Evolutionary conservation across 192 early-diverging fungal species (phyloP).

Genomic region (Mortierella hygrophila): DNA sequence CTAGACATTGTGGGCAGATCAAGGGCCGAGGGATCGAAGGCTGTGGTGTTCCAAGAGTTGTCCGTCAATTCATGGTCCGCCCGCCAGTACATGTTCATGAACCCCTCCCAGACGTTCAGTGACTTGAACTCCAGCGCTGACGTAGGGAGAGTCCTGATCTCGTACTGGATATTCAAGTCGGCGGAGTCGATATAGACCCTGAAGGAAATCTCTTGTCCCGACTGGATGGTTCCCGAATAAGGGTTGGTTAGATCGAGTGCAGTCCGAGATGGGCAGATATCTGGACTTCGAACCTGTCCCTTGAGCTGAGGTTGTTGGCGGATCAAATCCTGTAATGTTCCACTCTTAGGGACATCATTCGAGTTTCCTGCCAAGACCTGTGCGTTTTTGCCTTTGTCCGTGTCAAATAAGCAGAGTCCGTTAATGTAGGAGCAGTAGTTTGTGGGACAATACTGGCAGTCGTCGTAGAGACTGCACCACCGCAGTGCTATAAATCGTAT

Average conservation of each 20-base stretch:
- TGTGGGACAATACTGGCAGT: constrained; percentile 41
- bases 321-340: constrained; percentile 39
- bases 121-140: constrained; percentile 39
- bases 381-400: constrained; percentile 37
- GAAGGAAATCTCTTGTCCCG: constrained; percentile 41
- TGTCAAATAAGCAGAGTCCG: constrained; percentile 52
- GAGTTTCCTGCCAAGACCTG: constrained; percentile 12
- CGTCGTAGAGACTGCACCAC: constrained; percentile 54
- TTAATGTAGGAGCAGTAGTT: constrained; percentile 49
- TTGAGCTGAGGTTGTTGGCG: constrained; percentile 24
- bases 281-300: background rate
- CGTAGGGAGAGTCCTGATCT: constrained; percentile 38
- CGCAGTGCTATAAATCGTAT: constrained; percentile 24
- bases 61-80: constrained; percentile 43
- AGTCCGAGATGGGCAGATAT: constrained; percentile 26
- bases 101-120: constrained; percentile 55
- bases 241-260: constrained; percentile 14
- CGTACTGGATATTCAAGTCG: constrained; percentile 39
- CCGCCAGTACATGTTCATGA: constrained; percentile 56
- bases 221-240: constrained; percentile 17
- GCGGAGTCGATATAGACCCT: constrained; percentile 36
- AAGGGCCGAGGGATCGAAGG: background rate
- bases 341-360: constrained; percentile 23
- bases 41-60: constrained; percentile 1
- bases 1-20: background rate